phyloP scores from a whole-genome alignment of 768 basidiomycete species.

The Collybia sordida region DNA sequence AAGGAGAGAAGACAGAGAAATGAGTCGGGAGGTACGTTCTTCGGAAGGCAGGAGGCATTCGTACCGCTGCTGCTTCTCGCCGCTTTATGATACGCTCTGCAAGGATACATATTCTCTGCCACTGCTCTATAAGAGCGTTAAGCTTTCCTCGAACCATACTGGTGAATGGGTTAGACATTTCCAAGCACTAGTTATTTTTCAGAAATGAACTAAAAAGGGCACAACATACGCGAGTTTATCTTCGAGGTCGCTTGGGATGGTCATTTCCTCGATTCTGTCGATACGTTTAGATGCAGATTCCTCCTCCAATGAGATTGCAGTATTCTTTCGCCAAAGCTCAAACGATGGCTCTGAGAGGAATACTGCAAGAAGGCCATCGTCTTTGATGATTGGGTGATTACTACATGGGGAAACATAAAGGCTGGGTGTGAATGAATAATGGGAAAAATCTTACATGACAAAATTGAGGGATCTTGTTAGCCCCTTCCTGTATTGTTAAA shows the following conservation, averaged over 20 bases:
- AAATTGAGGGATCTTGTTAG: conserved; percentile 79
- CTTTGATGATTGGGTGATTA: conserved; percentile 90
- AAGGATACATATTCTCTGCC: conserved; percentile 87
- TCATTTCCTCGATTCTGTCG: conserved; percentile 85
- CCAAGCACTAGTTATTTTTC: neutral
- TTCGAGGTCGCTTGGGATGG: conserved; percentile 89
- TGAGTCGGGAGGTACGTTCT: conserved; percentile 70
- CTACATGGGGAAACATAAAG: conserved; percentile 29
- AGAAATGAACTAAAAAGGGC: neutral
- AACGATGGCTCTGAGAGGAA: conserved; percentile 86
- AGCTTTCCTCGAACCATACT: conserved; percentile 79
- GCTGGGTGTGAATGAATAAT: neutral
- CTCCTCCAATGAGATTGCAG: conserved; percentile 78
- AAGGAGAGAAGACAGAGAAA: conserved; percentile 49
- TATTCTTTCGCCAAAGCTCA: conserved; percentile 84
- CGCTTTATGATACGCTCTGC: conserved; percentile 88
- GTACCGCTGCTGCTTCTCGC: conserved; percentile 90
- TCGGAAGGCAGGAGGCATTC: conserved; percentile 62
- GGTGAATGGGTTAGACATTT: conserved; percentile 2
- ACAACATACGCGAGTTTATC: conserved; percentile 75
- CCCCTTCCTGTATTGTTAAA: conserved; percentile 56
- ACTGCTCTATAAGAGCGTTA: conserved; percentile 80
- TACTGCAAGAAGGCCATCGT: conserved; percentile 77
- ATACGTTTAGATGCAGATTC: conserved; percentile 80
- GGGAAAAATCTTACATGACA: conserved; percentile 48